Base-by-base conservation (phyloP, 2,329 filamentous ascomycete genomes). In the Dactylella cylindrospora region DNA sequence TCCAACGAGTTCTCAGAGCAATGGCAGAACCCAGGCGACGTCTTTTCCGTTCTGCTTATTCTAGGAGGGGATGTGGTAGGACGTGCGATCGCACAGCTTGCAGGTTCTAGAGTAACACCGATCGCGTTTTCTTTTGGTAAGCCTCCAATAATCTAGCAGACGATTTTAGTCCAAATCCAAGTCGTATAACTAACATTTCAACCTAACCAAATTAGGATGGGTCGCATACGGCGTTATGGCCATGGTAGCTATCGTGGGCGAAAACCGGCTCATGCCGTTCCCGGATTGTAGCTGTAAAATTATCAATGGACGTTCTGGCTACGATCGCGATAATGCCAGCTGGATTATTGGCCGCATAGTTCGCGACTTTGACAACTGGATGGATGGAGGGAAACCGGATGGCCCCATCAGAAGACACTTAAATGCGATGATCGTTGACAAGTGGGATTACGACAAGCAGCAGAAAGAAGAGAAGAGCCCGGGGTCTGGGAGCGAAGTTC, bases 341-440 rank as follows among this genome's bases (percentile, higher is more conserved):
- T 78, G 75, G 75, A 66, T 77, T 8, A 65, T 77, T 10, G 75
- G 74, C 0, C 69, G 76, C 0, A 67, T 77, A 0, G 59, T 76
- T 10, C 68, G 75, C 20, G 75, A 77, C 61, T 72, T 71, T 32
- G 72, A 75, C 1, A 53, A 41, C 26, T 73, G 70, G 70, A 68
- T 65, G 13, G 22, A 67, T 20, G 38, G 28, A 7, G 38, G 38
- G 3, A 6, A 41, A 13, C 19, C 13, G 8, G 22, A 41, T 8
- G 38, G 38, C 3, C 38, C 38, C 10, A 41, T 41, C 19, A 19
- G 13, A 5, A 8, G 28, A 23, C 25, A 25, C 8, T 3, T 25
- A 26, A 44, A 44, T 15, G 46, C 51, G 19, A 59, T 70, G 15
- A 33, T 50, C 46, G 40, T 47, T 20, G 51, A 55, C 51, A 61